Evolutionary conservation across 495 filamentous ascomycete species (phyloP).

Genomic region (Darksidea phi): DNA sequence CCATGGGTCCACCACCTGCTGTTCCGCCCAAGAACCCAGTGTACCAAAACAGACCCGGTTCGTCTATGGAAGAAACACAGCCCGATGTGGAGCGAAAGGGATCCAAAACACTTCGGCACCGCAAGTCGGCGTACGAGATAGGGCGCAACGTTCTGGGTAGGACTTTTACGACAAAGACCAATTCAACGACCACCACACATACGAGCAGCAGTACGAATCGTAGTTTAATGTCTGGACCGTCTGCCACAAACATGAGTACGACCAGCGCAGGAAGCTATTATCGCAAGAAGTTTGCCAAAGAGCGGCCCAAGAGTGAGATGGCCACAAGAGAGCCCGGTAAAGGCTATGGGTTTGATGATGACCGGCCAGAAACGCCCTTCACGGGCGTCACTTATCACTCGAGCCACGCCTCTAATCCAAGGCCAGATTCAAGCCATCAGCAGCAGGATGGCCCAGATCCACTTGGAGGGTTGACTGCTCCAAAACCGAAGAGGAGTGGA

Average conservation of each 20-base stretch:
- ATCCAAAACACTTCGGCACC: constrained; percentile 49
- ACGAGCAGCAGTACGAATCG: constrained; percentile 71
- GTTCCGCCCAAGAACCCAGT: constrained; percentile 46
- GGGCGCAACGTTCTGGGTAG: constrained; percentile 66
- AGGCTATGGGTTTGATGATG: constrained; percentile 48
- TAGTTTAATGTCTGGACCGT: constrained; percentile 89
- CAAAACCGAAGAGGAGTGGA: constrained; percentile 85
- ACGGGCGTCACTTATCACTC: constrained; percentile 81
- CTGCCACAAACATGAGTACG: constrained; percentile 86
- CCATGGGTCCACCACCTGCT: constrained; percentile 43
- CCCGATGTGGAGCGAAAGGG: constrained; percentile 22
- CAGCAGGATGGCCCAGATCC: constrained; percentile 53
- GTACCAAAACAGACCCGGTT: constrained; percentile 48
- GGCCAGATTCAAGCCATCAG: constrained; percentile 46
- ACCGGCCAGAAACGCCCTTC: constrained; percentile 45
- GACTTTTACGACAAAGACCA: constrained; percentile 85
- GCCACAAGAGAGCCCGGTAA: constrained; percentile 40
- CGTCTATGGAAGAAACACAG: constrained; percentile 52
- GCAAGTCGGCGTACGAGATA: constrained; percentile 84
- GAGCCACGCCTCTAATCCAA: constrained; percentile 65
- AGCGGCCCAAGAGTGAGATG: constrained; percentile 54
- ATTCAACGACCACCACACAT: constrained; percentile 70
- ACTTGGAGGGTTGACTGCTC: constrained; percentile 79
- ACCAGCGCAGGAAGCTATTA: constrained; percentile 93
- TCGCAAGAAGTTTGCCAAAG: constrained; percentile 56